Base-by-base conservation (phyloP, 202 grass and related monocot genomes). In the Digitaria exilis region DNA sequence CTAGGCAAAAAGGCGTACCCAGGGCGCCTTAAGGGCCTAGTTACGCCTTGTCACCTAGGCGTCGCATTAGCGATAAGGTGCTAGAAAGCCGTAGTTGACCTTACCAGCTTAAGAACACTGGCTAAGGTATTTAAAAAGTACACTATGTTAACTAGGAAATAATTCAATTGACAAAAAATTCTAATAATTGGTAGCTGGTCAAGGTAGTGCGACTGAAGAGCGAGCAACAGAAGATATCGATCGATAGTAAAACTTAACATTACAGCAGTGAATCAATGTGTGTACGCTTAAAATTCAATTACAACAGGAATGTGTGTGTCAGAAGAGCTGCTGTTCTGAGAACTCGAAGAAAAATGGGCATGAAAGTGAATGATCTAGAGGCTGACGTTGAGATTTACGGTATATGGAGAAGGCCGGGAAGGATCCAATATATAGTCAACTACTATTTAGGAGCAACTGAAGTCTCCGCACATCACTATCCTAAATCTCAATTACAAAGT, bases 401-500 rank as follows among this genome's bases (percentile, higher is more conserved):
- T 63, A 50, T 41, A 62, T 63, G 22, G 30, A 62, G 18, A 12
- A 52, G 9, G 0, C 50, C 48, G 3, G 13, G 34, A 84, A 57
- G 5, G 14, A 13, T 60, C 3, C 7, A 73, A 74, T 31, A 59
- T 6, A 79, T 50, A 35, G 22, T 24, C 59, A 84, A 50, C 2
- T 0, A 28, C 0, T 19, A 61, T 28, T 48, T 6, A 30, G 37
- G 15, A n/a, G 5, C 4, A 5, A 25, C 43, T 77, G 24, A 44
- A 61, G 19, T 61, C 10, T n/a, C 24, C 1, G 4, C 24, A 71
- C 35, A 37, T 19, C 80, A 73, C 31, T 63, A 29, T 66, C 45
- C 37, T 7, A 83, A 25, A 66, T 64, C 44, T 55, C 34, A 82
- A 82, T n/a, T 5, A 37, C 35, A 32, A 37, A 60, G n/a, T 44